A percentile compares a stretch with the other conserved stretches of the same genome.
phyloP scores from a whole-genome alignment of 768 basidiomycete genomes.

The Leccinum subgranulosum region DNA sequence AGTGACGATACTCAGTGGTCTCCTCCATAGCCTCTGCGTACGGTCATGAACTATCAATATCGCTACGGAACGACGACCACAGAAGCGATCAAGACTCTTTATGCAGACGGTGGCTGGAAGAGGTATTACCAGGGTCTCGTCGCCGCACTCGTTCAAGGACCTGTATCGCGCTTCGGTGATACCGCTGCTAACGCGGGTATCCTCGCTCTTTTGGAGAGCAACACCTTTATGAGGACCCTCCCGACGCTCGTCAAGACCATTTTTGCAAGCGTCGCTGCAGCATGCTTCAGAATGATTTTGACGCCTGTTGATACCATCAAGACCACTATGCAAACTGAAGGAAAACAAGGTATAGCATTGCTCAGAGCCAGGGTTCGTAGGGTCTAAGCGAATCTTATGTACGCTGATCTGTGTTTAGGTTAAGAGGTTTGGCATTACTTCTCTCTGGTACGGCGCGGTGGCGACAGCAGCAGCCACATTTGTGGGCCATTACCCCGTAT shows the following conservation, averaged over 20 bases:
- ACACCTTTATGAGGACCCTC: slow-evolving; percentile 63
- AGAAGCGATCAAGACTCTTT: slow-evolving; percentile 62
- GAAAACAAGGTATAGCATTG: slow-evolving; percentile 62
- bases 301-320: slow-evolving; percentile 94
- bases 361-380: slow-evolving; percentile 56
- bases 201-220: slow-evolving; percentile 76
- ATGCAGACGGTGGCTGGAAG: slow-evolving; percentile 72
- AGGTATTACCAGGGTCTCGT: slow-evolving; percentile 87
- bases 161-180: slow-evolving; percentile 85
- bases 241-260: slow-evolving; percentile 70
- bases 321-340: slow-evolving; percentile 94
- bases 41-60: slow-evolving; percentile 97
- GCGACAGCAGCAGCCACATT: slow-evolving; percentile 94
- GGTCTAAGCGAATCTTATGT: background rate
- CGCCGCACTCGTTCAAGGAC: slow-evolving; percentile 86
- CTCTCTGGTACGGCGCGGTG: slow-evolving; percentile 87
- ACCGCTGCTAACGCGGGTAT: slow-evolving; percentile 94
- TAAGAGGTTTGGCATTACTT: slow-evolving; percentile 68
- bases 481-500: slow-evolving; percentile 84
- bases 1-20: background rate
- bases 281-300: slow-evolving; percentile 84
- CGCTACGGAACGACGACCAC: slow-evolving; percentile 79
- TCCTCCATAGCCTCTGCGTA: slow-evolving; percentile 75
- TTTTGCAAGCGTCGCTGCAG: slow-evolving; percentile 76
- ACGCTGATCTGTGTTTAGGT: slow-evolving; percentile 42